These are phyloP conservation scores for Saccharomycopsis hybrid DNA, from an alignment of 1,139 yeast genomes.

Conservation along the genomic window DNA sequence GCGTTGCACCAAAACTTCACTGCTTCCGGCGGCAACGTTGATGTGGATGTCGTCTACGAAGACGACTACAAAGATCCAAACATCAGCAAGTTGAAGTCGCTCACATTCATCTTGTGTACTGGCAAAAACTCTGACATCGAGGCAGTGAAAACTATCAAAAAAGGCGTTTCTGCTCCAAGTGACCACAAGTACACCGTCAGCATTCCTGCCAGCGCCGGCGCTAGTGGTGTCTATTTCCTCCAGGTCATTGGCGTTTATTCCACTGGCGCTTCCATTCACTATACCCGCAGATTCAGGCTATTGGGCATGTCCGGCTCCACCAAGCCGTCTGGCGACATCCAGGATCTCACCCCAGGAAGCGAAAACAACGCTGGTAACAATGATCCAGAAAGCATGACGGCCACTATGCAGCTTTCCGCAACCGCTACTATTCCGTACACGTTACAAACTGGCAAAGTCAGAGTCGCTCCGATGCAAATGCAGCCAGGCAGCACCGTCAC, in stretches of 20 bases:
- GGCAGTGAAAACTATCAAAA: constrained; percentile 34
- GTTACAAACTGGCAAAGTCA: constrained; percentile 62
- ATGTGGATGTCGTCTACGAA: constrained; percentile 52
- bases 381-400: constrained; percentile 23
- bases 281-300: constrained; percentile 60
- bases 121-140: constrained; percentile 50
- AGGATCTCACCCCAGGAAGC: constrained; percentile 41
- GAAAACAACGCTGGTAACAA: constrained; percentile 34
- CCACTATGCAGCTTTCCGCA: constrained; percentile 25
- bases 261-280: constrained; percentile 56
- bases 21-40: constrained; percentile 43
- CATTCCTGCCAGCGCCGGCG: constrained; percentile 40
- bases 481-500: constrained; percentile 78
- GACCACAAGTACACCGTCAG: constrained; percentile 35
- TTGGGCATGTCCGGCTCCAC: constrained; percentile 64
- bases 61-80: constrained; percentile 47
- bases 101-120: constrained; percentile 57
- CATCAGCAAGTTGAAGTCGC: constrained; percentile 37
- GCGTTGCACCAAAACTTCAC: constrained; percentile 40
- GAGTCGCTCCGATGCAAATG: constrained; percentile 87
- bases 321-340: constrained; percentile 33
- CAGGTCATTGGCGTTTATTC: constrained; percentile 51
- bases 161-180: constrained; percentile 22
- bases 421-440: constrained; percentile 55
- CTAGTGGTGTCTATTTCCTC: constrained; percentile 61